These are phyloP conservation scores for Aaosphaeria arxii DNA, from an alignment of 2,329 filamentous ascomycete species.

Conservation along the genomic window DNA sequence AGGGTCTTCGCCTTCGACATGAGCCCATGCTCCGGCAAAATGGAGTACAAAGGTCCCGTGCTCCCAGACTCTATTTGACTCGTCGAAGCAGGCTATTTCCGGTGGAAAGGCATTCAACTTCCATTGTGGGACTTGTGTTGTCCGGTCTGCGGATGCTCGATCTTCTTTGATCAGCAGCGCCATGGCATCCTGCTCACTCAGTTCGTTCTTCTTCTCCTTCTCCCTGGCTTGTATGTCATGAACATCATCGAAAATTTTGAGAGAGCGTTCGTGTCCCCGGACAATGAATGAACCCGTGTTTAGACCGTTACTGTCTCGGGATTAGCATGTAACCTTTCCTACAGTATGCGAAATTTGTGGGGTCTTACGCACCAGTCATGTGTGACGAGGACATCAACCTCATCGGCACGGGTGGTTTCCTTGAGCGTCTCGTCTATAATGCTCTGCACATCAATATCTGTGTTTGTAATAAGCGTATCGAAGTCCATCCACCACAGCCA, in stretches of 20 bases:
- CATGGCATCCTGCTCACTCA: conserved; percentile 40
- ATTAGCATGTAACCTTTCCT: not conserved
- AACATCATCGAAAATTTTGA: conserved; percentile 32
- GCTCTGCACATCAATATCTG: conserved; percentile 31
- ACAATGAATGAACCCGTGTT: conserved; percentile 41
- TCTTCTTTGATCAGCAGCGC: conserved; percentile 30
- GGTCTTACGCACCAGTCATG: conserved; percentile 29
- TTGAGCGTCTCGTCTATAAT: conserved; percentile 34
- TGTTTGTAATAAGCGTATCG: conserved; percentile 42
- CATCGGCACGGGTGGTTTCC: conserved; percentile 24
- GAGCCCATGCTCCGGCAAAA: conserved; percentile 43
- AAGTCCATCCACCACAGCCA: conserved; percentile 46
- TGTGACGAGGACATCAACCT: conserved; percentile 37
- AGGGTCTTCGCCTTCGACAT: conserved; percentile 37
- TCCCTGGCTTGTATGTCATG: conserved; percentile 21
- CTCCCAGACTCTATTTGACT: conserved; percentile 25
- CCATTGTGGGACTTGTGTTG: conserved; percentile 32
- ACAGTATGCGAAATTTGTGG: not conserved
- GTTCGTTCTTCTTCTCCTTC: conserved; percentile 13
- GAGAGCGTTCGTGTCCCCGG: conserved; percentile 31
- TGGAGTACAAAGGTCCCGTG: conserved; percentile 38
- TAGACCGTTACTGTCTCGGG: conserved; percentile 23
- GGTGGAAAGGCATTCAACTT: conserved; percentile 41
- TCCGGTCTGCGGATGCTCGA: conserved; percentile 12
- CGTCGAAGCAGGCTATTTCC: conserved; percentile 39